Evolutionary conservation across 1,284 basidiomycete genomes (phyloP), one percentile per base, ranked within the genome.

Genomic region (Cryptococcus sp.): DNA sequence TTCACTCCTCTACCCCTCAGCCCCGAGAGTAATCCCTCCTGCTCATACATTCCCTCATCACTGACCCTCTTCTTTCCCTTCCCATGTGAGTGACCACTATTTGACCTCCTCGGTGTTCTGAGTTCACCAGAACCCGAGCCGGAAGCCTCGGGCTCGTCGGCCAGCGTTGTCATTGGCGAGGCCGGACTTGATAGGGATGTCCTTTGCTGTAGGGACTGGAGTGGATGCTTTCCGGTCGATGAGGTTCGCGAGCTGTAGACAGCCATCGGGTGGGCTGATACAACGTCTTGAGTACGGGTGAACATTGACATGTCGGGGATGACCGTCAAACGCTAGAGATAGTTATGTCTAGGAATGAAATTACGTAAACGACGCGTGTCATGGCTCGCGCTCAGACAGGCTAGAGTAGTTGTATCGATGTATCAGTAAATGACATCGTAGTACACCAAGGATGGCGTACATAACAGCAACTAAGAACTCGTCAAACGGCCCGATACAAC

Each of bases 31-130:
- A 43, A 23, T 9, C 41, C 41, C 16, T 43, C 21, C 41, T 43
- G 11, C 41, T 43, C 41, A 14, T 43, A 16, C 41, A 43, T 43
- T 7, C 41, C 41, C 16, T 24, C 23, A 23, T 43, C 41, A 23
- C 41, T 43, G 18, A 43, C 41, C 9, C 41, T 21, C 23, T 43
- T 43, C 41, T 43, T 43, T 16, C 41, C 41, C 23, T 43, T 43
- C n/a, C 41, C 41, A 43, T 43, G 41, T 19, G 21, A 21, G 7
- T 19, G 21, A 14, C 41, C 41, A 24, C 23, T 23, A 21, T 21
- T 22, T 19, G n/a, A 19, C 18, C 41, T 19, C 19, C 19, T 24
- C 28, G 28, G 28, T 28, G 5, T 11, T 21, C 41, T 23, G 10
- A 43, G 11, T 41, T 21, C 19, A 5, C 21, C 11, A 28, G 7